Evolutionary conservation across 177 flowering plant genomes (phyloP).

Genomic region (Vitis hybrid): DNA sequence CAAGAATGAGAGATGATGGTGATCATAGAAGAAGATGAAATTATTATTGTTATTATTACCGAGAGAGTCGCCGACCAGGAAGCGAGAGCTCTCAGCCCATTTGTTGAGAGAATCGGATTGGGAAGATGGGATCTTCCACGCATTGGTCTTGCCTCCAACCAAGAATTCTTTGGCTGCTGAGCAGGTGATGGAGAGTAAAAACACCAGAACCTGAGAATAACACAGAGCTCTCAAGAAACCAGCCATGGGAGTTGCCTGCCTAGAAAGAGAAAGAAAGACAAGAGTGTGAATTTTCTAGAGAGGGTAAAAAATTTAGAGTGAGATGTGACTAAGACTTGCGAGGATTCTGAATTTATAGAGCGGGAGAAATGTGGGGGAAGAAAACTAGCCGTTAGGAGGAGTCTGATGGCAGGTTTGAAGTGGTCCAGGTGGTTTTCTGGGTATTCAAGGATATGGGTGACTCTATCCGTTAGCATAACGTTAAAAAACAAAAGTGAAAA

Average conservation of each 20-base stretch:
- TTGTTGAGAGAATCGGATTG: conserved; percentile 56
- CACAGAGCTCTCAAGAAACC: conserved; percentile 18
- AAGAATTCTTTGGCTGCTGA: conserved; percentile 47
- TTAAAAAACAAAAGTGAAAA: no score
- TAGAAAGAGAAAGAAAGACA: neutral
- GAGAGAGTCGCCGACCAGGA: conserved; percentile 59
- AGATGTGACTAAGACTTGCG: no score
- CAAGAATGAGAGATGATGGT: neutral
- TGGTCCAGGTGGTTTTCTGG: no score
- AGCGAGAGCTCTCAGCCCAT: conserved; percentile 68
- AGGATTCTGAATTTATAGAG: no score
- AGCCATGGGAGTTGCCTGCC: conserved; percentile 14
- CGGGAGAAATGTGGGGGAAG: no score
- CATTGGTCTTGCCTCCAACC: conserved; percentile 55
- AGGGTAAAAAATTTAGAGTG: no score
- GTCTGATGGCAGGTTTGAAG: no score
- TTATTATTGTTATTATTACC: conserved; percentile 28
- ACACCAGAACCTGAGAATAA: conserved; percentile 13
- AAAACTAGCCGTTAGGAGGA: no score
- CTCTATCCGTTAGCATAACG: no score
- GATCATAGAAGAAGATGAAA: neutral
- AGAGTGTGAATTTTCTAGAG: neutral
- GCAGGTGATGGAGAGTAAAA: conserved; percentile 30
- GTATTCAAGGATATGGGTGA: no score
- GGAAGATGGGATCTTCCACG: conserved; percentile 67